These are phyloP conservation scores for Parascedosporium putredinis DNA, from an alignment of 2,329 filamentous ascomycete species.

Conservation along the genomic window DNA sequence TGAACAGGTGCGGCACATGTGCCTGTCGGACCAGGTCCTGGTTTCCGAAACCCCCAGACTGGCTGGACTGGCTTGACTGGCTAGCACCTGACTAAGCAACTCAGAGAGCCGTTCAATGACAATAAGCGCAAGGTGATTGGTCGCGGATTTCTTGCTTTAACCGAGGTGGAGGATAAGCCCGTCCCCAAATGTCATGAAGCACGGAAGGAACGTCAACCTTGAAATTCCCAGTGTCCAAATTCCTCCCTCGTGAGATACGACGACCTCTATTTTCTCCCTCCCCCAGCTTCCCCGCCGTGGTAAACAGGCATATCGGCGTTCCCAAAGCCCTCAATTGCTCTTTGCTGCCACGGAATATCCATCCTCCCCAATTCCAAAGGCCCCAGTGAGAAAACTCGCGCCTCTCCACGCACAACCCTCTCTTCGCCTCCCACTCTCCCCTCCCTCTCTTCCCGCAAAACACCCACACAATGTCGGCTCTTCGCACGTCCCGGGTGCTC, in stretches of 20 bases:
- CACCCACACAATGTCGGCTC: conserved; percentile 40
- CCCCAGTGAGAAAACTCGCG: neutral
- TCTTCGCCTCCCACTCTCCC: conserved; percentile 1
- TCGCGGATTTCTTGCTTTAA: conserved; percentile 1
- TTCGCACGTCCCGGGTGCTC: conserved; percentile 46
- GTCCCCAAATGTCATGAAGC: conserved; percentile 5
- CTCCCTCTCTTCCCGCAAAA: neutral
- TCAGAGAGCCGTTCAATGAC: neutral
- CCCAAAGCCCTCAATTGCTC: neutral
- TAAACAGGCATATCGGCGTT: neutral
- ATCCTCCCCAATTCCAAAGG: neutral
- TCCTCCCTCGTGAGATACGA: neutral
- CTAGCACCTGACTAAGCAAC: conserved; percentile 4
- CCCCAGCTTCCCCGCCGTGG: neutral
- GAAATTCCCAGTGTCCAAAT: conserved; percentile 4
- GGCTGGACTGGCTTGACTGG: neutral
- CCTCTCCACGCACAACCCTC: too few relatives aligned
- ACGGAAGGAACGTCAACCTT: conserved; percentile 8
- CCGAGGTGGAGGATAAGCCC: conserved; percentile 7
- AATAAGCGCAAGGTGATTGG: conserved; percentile 6
- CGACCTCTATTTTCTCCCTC: neutral
- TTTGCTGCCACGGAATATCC: neutral
- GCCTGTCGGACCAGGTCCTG: neutral
- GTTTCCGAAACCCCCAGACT: neutral
- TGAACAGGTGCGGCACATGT: neutral